Base-by-base conservation (phyloP, 1,284 basidiomycete species). In the Sporisorium scitamineum region DNA sequence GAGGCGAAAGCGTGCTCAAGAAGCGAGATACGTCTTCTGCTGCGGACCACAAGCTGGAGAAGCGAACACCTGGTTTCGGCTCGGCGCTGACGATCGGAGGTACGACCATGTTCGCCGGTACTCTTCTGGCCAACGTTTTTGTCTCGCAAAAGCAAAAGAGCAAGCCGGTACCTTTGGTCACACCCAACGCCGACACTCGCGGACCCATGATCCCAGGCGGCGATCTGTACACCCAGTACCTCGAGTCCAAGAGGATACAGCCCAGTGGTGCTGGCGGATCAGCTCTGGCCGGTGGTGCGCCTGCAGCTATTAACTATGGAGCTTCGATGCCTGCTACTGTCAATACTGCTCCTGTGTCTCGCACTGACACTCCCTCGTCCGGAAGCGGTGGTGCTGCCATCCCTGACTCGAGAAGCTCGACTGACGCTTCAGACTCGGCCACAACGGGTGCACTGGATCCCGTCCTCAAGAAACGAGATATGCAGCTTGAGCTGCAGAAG, bases 121-220 rank as follows among this genome's bases (percentile, higher is more conserved):
- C 62, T 2, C 44, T 75, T 5, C 14, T 16, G 1, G 67, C 50
- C 42, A 70, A 70, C 42, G 0, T 66, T 1, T 32, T 41, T 9
- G 50, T 70, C 1, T 20, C 37, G 20, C 7, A 5, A 6, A 62
- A 61, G 52, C 47, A 75, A 18, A 70, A 66, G 41, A n/a, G 10
- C 34, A 75, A 75, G 52, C 72, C 72, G 10, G 62, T 67, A 14
- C 72, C 72, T 3, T 10, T 52, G 1, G 72, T 70, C 2, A 75
- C 72, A 16, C 67, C 72, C 0, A 61, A 66, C 18, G 56, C 67
- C 10, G 18, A 61, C 41, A 61, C 72, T 2, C 22, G 27, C 2
- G 72, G 72, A 24, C 63, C 67, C 1, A 56, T 67, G 60, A 18
- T 57, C 34, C 45, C 48, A 11, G 72, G 72, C 14, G 72, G 67